These are phyloP conservation scores for Phytopythium cucurbitacearum DNA, from an alignment of 352 stramenopile genomes.

Conservation along the genomic window DNA sequence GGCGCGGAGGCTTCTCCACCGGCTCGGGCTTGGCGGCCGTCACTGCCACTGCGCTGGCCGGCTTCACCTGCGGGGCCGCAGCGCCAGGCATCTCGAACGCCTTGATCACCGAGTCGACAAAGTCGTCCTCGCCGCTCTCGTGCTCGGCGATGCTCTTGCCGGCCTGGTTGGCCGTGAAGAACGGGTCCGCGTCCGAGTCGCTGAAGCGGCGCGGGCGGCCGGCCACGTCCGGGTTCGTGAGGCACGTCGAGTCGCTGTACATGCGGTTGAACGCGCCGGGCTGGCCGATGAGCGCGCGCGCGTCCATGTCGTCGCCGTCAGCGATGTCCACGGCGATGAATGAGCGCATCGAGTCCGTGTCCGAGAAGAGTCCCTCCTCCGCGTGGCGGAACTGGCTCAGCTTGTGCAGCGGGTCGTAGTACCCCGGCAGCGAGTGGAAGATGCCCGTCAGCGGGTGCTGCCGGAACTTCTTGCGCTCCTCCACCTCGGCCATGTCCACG, in stretches of 20 bases:
- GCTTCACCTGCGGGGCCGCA: constrained; percentile 15
- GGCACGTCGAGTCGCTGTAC: constrained; percentile 67
- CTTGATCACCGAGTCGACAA: constrained; percentile 21
- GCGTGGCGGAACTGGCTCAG: constrained; percentile 63
- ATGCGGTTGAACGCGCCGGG: constrained; percentile 60
- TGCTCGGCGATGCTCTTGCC: constrained; percentile 18
- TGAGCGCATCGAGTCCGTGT: constrained; percentile 72
- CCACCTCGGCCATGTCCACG: constrained; percentile 82
- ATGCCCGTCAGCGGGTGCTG: constrained; percentile 85
- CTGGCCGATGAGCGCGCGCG: constrained; percentile 32
- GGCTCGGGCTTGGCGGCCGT: not conserved
- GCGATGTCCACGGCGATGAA: constrained; percentile 77
- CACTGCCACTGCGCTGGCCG: constrained; percentile 16
- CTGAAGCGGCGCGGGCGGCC: constrained; percentile 69
- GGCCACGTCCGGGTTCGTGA: constrained; percentile 27
- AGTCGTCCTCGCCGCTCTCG: constrained; percentile 26
- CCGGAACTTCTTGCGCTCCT: constrained; percentile 87
- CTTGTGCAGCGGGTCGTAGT: constrained; percentile 84
- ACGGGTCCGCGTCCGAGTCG: constrained; percentile 73
- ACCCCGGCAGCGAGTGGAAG: constrained; percentile 82
- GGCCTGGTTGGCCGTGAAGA: constrained; percentile 42
- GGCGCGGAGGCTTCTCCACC: constrained; percentile 5
- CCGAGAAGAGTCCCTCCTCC: constrained; percentile 60
- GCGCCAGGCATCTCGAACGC: constrained; percentile 13
- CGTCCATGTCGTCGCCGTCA: constrained; percentile 50